phyloP scores from a whole-genome alignment of 2,329 filamentous ascomycete genomes.

The Cladosporium sp. region DNA sequence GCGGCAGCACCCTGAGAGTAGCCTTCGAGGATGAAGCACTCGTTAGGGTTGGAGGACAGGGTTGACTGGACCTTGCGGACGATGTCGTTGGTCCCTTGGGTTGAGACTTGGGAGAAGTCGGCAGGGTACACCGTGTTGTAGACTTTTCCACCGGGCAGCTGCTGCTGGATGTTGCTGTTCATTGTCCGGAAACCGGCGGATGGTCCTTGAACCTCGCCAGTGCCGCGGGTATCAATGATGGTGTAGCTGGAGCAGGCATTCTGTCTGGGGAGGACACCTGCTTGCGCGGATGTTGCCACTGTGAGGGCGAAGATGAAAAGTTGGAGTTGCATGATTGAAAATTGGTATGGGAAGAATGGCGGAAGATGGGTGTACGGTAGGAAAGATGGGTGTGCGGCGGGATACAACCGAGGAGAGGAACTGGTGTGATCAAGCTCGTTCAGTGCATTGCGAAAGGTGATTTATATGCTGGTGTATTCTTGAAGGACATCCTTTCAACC shows the following conservation, averaged over 20 bases:
- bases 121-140: slow-evolving; percentile 36
- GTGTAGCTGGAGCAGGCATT: slow-evolving; percentile 13
- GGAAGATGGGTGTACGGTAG: too few species aligned
- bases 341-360: too few species aligned
- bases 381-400: too few species aligned
- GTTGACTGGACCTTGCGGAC: slow-evolving; percentile 30
- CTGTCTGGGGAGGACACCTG: neutral
- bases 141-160: slow-evolving; percentile 30
- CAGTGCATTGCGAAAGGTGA: too few species aligned
- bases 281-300: neutral
- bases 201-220: slow-evolving; percentile 22
- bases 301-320: slow-evolving; percentile 1
- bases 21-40: slow-evolving; percentile 36
- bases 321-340: slow-evolving; percentile 1
- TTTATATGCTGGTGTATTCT: too few species aligned
- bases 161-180: slow-evolving; percentile 27
- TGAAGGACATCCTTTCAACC: too few species aligned
- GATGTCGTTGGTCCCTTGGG: slow-evolving; percentile 30
- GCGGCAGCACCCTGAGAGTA: slow-evolving; percentile 37
- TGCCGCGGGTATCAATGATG: slow-evolving; percentile 27
- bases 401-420: too few species aligned
- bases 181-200: slow-evolving; percentile 31
- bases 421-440: too few species aligned
- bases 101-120: slow-evolving; percentile 24
- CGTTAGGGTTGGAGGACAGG: slow-evolving; percentile 23